A percentile compares a stretch with the other conserved stretches of the same genome.
phyloP scores from a whole-genome alignment of 352 stramenopile species.

The Phytophthora idaei region DNA sequence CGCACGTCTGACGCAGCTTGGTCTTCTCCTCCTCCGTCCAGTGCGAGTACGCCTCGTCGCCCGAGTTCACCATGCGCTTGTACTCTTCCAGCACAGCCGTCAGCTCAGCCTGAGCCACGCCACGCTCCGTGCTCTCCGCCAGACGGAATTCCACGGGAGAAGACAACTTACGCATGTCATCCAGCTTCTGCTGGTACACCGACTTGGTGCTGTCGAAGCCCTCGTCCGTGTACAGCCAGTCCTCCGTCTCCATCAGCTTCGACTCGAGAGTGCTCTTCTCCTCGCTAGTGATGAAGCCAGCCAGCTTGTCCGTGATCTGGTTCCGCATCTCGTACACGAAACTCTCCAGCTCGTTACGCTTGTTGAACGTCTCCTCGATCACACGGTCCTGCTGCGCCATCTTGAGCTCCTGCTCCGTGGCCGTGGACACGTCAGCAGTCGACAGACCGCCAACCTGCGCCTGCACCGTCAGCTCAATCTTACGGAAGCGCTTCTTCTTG shows the following conservation, averaged over 20 bases:
- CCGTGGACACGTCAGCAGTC: constrained; percentile 55
- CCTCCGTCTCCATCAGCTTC: constrained; percentile 92
- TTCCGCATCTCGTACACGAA: constrained; percentile 99
- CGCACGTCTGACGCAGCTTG: constrained; percentile 91
- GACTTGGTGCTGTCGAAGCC: constrained; percentile 98
- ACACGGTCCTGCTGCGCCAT: constrained; percentile 97
- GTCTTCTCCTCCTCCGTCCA: constrained; percentile 95
- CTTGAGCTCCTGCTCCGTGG: constrained; percentile 92
- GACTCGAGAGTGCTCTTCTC: constrained; percentile 91
- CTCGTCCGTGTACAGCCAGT: constrained; percentile 99
- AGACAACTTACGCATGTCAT: constrained; percentile 93
- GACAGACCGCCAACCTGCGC: constrained; percentile 67
- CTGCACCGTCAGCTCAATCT: constrained; percentile 83
- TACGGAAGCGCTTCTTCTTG: constrained; percentile 97
- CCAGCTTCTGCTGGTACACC: constrained; percentile 96
- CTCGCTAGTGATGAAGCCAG: constrained; percentile 87
- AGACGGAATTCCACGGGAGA: constrained; percentile 94
- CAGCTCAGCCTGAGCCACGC: constrained; percentile 88
- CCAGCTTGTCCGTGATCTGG: constrained; percentile 89
- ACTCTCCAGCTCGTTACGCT: constrained; percentile 99
- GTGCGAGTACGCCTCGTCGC: constrained; percentile 94
- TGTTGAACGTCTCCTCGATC: constrained; percentile 97
- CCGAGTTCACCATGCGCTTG: constrained; percentile 94
- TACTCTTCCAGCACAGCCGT: constrained; percentile 95
- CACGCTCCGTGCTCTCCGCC: constrained; percentile 91